These are phyloP conservation scores for Aspergillus heteromorphus DNA, from an alignment of 495 filamentous ascomycete genomes.

Conservation along the genomic window DNA sequence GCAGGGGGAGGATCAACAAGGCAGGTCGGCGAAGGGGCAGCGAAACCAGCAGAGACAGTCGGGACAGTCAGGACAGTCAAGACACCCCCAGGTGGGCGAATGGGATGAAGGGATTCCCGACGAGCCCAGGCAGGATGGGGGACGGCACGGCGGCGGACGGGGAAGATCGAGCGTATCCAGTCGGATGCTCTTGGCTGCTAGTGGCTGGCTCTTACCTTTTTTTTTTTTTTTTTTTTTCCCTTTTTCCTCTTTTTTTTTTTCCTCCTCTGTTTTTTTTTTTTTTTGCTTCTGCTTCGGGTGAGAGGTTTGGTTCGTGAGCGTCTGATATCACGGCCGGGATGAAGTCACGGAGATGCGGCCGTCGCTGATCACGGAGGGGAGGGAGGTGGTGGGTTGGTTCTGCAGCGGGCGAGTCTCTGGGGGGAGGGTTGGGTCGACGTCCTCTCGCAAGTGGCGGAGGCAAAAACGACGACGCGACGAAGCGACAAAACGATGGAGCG, in stretches of 20 bases:
- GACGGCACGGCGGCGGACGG: constrained; percentile 11
- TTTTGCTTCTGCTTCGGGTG: background rate
- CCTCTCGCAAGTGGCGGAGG: constrained; percentile 17
- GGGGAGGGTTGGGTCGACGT: too few relatives aligned
- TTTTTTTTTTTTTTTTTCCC: background rate
- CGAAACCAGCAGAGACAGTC: constrained; percentile 2
- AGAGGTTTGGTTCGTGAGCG: background rate
- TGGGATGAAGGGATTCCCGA: constrained; percentile 14
- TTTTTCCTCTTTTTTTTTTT: constrained; percentile 1
- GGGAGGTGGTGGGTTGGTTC: background rate
- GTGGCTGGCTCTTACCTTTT: constrained; percentile 8
- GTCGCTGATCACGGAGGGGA: background rate
- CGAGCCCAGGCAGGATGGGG: constrained; percentile 13
- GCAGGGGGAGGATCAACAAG: constrained; percentile 1
- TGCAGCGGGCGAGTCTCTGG: background rate
- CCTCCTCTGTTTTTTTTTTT: constrained; percentile 6
- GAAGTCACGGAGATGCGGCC: background rate
- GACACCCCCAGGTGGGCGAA: constrained; percentile 7
- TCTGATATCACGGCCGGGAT: background rate
- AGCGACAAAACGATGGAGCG: background rate
- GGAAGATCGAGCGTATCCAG: constrained; percentile 17
- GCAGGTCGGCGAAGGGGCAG: constrained; percentile 4
- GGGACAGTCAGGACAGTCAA: too few relatives aligned
- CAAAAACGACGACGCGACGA: too few relatives aligned
- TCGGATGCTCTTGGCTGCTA: constrained; percentile 7